These are phyloP conservation scores for Nepenthes mirabilis DNA, from an alignment of 148 eudicot genomes.

Conservation along the genomic window DNA sequence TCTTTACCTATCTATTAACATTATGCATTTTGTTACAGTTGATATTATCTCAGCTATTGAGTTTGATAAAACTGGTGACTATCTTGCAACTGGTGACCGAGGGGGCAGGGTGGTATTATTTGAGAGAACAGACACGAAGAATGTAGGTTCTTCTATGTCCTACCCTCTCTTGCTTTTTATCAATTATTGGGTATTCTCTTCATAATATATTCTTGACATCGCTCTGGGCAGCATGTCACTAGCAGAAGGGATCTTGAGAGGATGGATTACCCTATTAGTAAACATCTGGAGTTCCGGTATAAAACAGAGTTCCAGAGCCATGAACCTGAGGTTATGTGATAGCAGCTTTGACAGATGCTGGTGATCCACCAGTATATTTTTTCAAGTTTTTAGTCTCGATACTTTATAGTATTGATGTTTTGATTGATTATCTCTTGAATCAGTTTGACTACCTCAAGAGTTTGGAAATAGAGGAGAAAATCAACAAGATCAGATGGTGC, in stretches of 20 bases:
- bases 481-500: slow-evolving; percentile 98
- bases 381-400: not conserved
- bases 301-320: slow-evolving; percentile 99
- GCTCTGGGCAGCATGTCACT: slow-evolving; percentile 31
- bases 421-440: slow-evolving; percentile 10
- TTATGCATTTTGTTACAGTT: slow-evolving; percentile 18
- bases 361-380: not conserved
- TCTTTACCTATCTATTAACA: not conserved
- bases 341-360: slow-evolving; percentile 3
- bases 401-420: not conserved
- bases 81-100: slow-evolving; percentile 77
- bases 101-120: slow-evolving; percentile 77
- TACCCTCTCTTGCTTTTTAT: not conserved
- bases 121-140: slow-evolving; percentile 66
- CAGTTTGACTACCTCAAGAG: slow-evolving; percentile 99
- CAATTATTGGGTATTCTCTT: not conserved
- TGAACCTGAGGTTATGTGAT: slow-evolving; percentile 77
- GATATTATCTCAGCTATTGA: slow-evolving; percentile 76
- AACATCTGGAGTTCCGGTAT: slow-evolving; percentile 95
- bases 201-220: not conserved
- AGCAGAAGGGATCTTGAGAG: slow-evolving; percentile 76
- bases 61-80: slow-evolving; percentile 70
- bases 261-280: slow-evolving; percentile 45
- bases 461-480: slow-evolving; percentile 99
- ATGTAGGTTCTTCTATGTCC: slow-evolving; percentile 28